Evolutionary conservation across 2,329 filamentous ascomycete species (phyloP).

Genomic region (Epichloe bromicola): DNA sequence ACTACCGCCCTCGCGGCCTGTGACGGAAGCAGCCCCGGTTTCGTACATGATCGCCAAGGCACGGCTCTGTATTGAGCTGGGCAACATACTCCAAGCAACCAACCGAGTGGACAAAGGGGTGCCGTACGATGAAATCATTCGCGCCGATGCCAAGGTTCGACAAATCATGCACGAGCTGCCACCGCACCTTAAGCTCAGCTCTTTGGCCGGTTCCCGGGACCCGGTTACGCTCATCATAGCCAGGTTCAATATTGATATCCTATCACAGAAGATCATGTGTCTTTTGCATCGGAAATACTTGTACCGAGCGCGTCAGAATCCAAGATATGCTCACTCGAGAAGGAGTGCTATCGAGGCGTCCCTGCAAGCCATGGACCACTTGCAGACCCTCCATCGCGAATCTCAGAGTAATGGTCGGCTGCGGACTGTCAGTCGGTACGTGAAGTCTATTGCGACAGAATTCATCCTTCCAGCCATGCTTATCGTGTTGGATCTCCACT

Average conservation of each 20-base stretch:
- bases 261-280: constrained; percentile 82
- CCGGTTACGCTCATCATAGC: constrained; percentile 77
- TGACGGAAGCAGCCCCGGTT: constrained; percentile 60
- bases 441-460: constrained; percentile 69
- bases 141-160: constrained; percentile 47
- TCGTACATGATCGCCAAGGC: constrained; percentile 69
- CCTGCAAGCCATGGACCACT: constrained; percentile 65
- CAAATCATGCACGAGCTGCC: constrained; percentile 56
- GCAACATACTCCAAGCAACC: constrained; percentile 58
- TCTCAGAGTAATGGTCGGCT: constrained; percentile 59
- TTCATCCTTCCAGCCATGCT: constrained; percentile 80
- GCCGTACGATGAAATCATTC: constrained; percentile 51
- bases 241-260: constrained; percentile 68
- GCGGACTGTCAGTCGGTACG: constrained; percentile 62
- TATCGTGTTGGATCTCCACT: constrained; percentile 69
- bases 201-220: constrained; percentile 64
- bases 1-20: constrained; percentile 54
- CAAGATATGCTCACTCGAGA: constrained; percentile 73
- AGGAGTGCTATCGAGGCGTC: constrained; percentile 77
- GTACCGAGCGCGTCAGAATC: constrained; percentile 60
- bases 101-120: constrained; percentile 41
- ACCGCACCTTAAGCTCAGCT: constrained; percentile 63
- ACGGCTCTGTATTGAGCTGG: constrained; percentile 53
- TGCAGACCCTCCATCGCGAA: constrained; percentile 63
- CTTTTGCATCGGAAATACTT: constrained; percentile 83